These are phyloP conservation scores for Pestalotiopsis sp. DNA, from an alignment of 2,329 filamentous ascomycete species.

Conservation along the genomic window DNA sequence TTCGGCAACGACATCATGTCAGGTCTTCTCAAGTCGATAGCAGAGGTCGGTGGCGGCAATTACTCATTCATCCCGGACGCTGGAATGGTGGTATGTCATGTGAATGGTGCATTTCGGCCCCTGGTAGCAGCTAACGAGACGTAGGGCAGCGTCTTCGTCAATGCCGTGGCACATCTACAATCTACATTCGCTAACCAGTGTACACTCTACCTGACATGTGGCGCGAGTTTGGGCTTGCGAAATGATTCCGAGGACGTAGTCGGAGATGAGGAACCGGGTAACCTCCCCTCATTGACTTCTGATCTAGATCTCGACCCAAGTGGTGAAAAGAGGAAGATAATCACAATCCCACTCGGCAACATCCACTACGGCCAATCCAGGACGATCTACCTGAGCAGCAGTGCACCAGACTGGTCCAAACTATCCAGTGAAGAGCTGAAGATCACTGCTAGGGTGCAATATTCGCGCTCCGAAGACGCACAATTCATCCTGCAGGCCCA, in stretches of 20 bases:
- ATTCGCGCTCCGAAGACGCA: constrained; percentile 26
- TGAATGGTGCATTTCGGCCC: not conserved
- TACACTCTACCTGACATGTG: constrained; percentile 43
- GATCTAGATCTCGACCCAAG: not conserved
- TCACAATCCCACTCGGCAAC: constrained; percentile 50
- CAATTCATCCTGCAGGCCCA: constrained; percentile 8
- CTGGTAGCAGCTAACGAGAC: not conserved
- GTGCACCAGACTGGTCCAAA: not conserved
- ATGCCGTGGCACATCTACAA: constrained; percentile 64
- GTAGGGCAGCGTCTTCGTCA: constrained; percentile 62
- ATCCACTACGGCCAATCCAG: constrained; percentile 64
- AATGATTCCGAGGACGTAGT: constrained; percentile 43
- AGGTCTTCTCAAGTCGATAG: constrained; percentile 60
- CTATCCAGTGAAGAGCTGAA: not conserved
- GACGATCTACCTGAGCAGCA: constrained; percentile 49
- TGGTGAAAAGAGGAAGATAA: constrained; percentile 15
- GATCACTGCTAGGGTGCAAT: constrained; percentile 38
- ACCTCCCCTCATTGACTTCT: constrained; percentile 14
- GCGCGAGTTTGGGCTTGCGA: constrained; percentile 36
- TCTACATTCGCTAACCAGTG: constrained; percentile 57
- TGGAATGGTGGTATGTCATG: constrained; percentile 54
- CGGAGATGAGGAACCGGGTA: constrained; percentile 28
- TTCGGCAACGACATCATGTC: constrained; percentile 54
- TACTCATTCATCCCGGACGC: constrained; percentile 65
- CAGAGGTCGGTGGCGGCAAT: constrained; percentile 58